Conservation (phyloP, 108 stramenopile genomes). For the Pseudonitzschia multiseries region DNA sequence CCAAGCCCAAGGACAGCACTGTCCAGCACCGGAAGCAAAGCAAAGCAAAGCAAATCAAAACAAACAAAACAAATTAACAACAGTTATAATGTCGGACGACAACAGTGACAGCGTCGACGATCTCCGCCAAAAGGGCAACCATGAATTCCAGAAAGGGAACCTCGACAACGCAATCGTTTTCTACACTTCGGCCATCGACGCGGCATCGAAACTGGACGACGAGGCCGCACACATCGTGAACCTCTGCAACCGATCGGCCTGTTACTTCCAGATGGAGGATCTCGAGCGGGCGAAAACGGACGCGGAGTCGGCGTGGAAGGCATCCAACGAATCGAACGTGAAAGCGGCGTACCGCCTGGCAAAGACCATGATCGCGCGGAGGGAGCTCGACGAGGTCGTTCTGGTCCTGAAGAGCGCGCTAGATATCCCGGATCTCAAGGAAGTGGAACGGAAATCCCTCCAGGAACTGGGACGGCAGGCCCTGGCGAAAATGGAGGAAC, state of each 20-base stretch:
- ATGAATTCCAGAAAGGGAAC: slow-evolving; percentile 45
- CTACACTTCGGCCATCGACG: slow-evolving; percentile 44
- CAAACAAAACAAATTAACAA: too few species aligned
- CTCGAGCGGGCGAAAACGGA: slow-evolving; percentile 56
- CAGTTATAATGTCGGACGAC: background rate
- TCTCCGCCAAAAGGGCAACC: slow-evolving; percentile 52
- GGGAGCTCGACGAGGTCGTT: slow-evolving; percentile 44
- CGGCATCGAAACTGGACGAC: slow-evolving; percentile 4
- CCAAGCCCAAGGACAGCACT: too few species aligned
- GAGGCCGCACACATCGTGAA: slow-evolving; percentile 49
- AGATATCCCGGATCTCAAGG: slow-evolving; percentile 8
- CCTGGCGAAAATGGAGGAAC: slow-evolving; percentile 5
- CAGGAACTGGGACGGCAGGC: slow-evolving; percentile 44
- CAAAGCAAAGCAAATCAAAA: too few species aligned
- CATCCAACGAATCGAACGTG: slow-evolving; percentile 33
- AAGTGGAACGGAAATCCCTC: slow-evolving; percentile 48
- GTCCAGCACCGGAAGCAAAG: too few species aligned
- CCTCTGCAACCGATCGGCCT: slow-evolving; percentile 80
- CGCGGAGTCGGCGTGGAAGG: slow-evolving; percentile 56
- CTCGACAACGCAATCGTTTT: slow-evolving; percentile 43
- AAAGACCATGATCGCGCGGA: slow-evolving; percentile 64
- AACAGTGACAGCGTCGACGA: slow-evolving; percentile 33
- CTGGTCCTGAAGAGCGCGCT: slow-evolving; percentile 27
- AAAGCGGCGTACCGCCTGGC: slow-evolving; percentile 81
- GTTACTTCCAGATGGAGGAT: slow-evolving; percentile 65